Evolutionary conservation across 2,329 filamentous ascomycete genomes (phyloP).

Genomic region (Blastomyces silverae): DNA sequence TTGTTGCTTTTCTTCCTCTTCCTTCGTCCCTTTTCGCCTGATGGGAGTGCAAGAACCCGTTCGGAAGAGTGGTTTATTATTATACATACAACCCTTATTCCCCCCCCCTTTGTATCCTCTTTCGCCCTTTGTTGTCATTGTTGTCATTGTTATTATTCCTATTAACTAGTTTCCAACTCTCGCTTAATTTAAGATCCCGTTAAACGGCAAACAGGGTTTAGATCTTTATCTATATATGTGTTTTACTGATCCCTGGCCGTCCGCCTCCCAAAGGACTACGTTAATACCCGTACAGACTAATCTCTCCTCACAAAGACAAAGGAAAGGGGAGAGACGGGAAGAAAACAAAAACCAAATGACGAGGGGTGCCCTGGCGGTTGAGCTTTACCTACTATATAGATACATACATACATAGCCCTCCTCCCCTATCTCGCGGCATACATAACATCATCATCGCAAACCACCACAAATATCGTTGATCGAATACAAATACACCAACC

Average conservation of each 20-base stretch:
- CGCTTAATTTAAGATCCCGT: neutral
- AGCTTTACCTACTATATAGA: neutral
- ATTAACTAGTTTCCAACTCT: neutral
- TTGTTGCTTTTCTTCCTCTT: neutral
- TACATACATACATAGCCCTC: too few relatives aligned
- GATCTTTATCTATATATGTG: neutral
- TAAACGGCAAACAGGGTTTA: neutral
- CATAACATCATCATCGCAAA: neutral
- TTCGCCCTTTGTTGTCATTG: neutral
- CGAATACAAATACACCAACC: neutral
- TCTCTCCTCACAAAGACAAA: neutral
- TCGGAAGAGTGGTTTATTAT: neutral
- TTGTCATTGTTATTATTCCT: too few relatives aligned
- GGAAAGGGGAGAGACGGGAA: neutral
- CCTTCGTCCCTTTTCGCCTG: neutral
- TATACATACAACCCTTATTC: neutral
- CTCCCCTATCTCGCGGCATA: neutral
- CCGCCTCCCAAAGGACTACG: neutral
- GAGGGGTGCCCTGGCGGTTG: neutral
- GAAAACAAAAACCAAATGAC: neutral
- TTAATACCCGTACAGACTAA: neutral
- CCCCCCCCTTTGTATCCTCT: neutral
- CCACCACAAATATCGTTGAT: neutral
- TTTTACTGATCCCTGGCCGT: neutral
- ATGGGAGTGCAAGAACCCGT: conserved; percentile 1